These are phyloP conservation scores for Quercus gilva DNA, from an alignment of 306 rosid species.

Conservation along the genomic window DNA sequence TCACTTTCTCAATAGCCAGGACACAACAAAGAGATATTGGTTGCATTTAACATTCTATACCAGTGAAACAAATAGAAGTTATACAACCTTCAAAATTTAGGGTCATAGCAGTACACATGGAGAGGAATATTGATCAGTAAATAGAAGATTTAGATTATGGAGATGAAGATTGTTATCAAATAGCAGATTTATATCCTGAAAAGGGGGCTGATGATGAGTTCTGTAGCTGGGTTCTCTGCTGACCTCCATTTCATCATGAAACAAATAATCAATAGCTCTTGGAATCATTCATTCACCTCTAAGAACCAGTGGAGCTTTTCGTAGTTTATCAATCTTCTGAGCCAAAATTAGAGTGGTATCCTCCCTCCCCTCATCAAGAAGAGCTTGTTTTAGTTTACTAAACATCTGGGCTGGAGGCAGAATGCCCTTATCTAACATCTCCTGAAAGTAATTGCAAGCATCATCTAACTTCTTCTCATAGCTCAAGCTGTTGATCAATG, in stretches of 20 bases:
- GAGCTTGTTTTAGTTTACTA: constrained; percentile 56
- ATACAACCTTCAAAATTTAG: not conserved
- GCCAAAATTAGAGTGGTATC: constrained; percentile 34
- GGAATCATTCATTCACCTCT: not conserved
- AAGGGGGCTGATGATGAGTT: not conserved
- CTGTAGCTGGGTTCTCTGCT: not conserved
- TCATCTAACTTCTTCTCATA: constrained; percentile 58
- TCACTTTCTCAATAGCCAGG: too few relatives aligned
- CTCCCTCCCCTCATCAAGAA: constrained; percentile 49
- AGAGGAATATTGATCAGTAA: not conserved
- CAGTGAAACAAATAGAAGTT: not conserved
- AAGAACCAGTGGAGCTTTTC: constrained; percentile 53
- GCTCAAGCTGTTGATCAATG: constrained; percentile 56
- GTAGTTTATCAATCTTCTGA: constrained; percentile 50
- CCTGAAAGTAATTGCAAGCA: constrained; percentile 71
- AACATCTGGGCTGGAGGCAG: constrained; percentile 70
- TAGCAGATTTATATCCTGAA: too few relatives aligned
- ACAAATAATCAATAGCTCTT: not conserved
- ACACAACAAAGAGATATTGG: too few relatives aligned
- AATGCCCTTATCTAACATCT: constrained; percentile 77
- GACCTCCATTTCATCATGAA: not conserved
- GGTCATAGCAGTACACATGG: not conserved
- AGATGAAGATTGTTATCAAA: too few relatives aligned
- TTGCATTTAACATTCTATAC: not conserved
- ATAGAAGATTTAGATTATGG: not conserved